Conservation (phyloP, 2,329 filamentous ascomycete species). For the Talaromyces verruculosus region DNA sequence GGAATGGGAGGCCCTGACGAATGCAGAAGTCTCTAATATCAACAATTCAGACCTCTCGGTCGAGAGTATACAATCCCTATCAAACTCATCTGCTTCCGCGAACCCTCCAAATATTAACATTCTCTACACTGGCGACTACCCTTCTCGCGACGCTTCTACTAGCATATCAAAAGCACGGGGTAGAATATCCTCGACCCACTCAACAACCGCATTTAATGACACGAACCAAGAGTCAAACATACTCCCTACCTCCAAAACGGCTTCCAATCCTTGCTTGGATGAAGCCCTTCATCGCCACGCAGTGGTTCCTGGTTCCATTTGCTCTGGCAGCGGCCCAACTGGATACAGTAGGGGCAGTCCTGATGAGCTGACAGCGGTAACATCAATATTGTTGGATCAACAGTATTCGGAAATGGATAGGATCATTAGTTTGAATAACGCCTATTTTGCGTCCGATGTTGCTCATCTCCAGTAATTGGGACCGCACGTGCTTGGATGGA, state of each 20-base stretch:
- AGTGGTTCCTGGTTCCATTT: not conserved
- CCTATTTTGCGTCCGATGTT: slow-evolving; percentile 21
- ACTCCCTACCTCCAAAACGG: not conserved
- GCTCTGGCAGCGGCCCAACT: not conserved
- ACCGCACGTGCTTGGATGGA: not conserved
- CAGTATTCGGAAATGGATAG: slow-evolving; percentile 32
- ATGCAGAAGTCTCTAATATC: not conserved
- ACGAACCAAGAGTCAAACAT: not conserved
- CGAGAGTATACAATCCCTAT: not conserved
- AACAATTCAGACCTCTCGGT: not conserved
- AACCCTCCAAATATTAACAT: not conserved
- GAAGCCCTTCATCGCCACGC: not conserved
- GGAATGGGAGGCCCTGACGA: not conserved
- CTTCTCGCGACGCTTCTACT: not conserved
- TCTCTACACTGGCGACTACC: not conserved
- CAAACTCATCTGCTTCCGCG: not conserved
- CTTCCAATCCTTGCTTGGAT: not conserved
- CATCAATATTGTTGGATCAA: slow-evolving; percentile 28
- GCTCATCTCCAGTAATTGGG: not conserved
- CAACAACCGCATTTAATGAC: not conserved
- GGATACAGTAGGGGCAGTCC: slow-evolving; percentile 10
- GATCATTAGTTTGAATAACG: slow-evolving; percentile 29
- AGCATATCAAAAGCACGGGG: not conserved
- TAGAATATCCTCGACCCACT: not conserved
- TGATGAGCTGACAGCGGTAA: slow-evolving; percentile 28